Conservation (phyloP, 192 early-diverging fungal genomes). For the Jimgerdemannia lactiflua region DNA sequence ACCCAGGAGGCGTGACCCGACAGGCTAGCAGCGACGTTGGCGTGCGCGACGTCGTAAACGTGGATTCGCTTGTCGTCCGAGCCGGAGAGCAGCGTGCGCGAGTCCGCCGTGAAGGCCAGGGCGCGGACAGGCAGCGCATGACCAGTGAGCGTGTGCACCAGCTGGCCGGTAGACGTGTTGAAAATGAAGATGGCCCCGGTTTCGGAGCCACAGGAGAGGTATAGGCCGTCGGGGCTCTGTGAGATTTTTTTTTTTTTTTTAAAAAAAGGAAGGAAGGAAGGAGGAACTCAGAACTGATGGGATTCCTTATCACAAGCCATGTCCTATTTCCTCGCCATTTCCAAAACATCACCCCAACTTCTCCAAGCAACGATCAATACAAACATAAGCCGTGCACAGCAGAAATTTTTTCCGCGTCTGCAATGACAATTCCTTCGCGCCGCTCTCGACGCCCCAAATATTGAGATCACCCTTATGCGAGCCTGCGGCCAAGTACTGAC, state of each 20-base stretch:
- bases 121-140: conserved; percentile 76
- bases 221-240: conserved; percentile 75
- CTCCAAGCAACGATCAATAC: conserved; percentile 4
- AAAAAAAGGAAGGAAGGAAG: too few species aligned
- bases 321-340: background rate
- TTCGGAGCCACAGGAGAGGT: conserved; percentile 75
- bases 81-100: conserved; percentile 61
- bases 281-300: too few species aligned
- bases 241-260: background rate
- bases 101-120: conserved; percentile 74
- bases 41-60: conserved; percentile 73
- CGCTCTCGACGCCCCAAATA: conserved; percentile 64
- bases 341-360: background rate
- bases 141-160: conserved; percentile 35
- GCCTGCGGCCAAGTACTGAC: conserved; percentile 66
- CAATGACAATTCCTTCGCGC: conserved; percentile 62
- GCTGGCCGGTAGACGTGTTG: conserved; percentile 33
- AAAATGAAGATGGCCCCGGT: conserved; percentile 41
- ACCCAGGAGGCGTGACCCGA: conserved; percentile 81
- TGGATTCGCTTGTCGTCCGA: conserved; percentile 85
- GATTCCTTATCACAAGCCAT: background rate
- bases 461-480: conserved; percentile 72
- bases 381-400: conserved; percentile 78
- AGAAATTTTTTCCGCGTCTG: conserved; percentile 73
- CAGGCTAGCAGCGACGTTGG: conserved; percentile 70